Conservation (phyloP, 768 basidiomycete species). For the Tricholoma bakamatsutake region DNA sequence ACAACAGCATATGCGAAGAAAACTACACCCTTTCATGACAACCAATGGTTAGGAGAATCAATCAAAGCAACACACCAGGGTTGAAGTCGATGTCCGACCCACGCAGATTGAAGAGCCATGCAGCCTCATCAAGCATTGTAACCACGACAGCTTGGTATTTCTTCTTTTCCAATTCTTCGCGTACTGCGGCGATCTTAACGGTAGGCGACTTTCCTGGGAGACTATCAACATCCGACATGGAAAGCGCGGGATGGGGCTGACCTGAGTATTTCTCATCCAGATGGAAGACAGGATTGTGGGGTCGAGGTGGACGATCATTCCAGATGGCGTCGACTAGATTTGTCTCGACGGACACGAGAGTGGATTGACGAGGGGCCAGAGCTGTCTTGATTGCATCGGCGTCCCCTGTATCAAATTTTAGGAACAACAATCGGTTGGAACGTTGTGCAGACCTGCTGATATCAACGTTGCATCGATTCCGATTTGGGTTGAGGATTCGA, state of each 20-base stretch:
- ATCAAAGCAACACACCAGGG: slow-evolving; percentile 29
- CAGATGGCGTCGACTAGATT: slow-evolving; percentile 84
- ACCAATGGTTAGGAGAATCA: background rate
- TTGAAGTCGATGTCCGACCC: slow-evolving; percentile 92
- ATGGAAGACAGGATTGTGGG: slow-evolving; percentile 59
- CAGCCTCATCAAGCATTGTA: slow-evolving; percentile 90
- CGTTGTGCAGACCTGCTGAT: slow-evolving; percentile 43
- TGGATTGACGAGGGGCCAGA: slow-evolving; percentile 48
- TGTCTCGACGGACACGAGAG: slow-evolving; percentile 54
- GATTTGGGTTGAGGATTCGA: slow-evolving; percentile 56
- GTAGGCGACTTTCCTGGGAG: slow-evolving; percentile 48
- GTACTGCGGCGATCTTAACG: slow-evolving; percentile 63
- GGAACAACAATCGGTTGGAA: background rate
- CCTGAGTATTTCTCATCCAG: slow-evolving; percentile 76
- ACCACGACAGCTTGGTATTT: slow-evolving; percentile 71
- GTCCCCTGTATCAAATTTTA: slow-evolving; percentile 40
- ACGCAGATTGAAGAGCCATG: slow-evolving; percentile 91
- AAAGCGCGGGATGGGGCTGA: slow-evolving; percentile 8
- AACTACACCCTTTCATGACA: slow-evolving; percentile 35
- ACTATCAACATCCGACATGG: background rate
- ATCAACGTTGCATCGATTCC: slow-evolving; percentile 83
- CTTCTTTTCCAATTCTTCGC: slow-evolving; percentile 59
- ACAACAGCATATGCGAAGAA: slow-evolving; percentile 92
- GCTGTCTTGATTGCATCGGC: slow-evolving; percentile 55
- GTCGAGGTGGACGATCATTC: slow-evolving; percentile 65